Conservation (phyloP, 2,329 filamentous ascomycete genomes). For the Pyrenophora tritici-repentis region DNA sequence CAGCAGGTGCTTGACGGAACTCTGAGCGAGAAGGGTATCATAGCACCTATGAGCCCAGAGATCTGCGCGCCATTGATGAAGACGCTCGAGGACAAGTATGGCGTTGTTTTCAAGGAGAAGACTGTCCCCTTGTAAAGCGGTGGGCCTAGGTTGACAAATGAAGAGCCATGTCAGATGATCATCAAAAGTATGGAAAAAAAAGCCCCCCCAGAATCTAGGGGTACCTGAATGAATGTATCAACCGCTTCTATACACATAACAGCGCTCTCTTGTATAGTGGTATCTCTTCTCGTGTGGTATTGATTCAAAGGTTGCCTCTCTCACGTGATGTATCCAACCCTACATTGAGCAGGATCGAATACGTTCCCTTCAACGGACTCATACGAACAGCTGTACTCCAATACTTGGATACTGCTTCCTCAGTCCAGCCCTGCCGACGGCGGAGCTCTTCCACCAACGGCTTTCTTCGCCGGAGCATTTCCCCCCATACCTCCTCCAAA, state of each 20-base stretch:
- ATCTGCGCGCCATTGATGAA: constrained; percentile 76
- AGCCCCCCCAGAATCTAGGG: not conserved
- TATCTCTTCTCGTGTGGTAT: constrained; percentile 12
- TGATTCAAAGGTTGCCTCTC: not conserved
- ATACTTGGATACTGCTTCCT: constrained; percentile 1
- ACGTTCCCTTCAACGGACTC: no score
- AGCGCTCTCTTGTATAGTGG: constrained; percentile 1
- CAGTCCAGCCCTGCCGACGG: constrained; percentile 46
- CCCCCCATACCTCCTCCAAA: constrained; percentile 75
- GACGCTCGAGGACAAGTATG: constrained; percentile 78
- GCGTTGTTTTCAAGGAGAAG: constrained; percentile 75
- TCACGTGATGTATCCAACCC: no score
- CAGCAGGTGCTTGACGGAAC: constrained; percentile 77
- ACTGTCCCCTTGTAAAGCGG: constrained; percentile 43
- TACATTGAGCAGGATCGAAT: no score
- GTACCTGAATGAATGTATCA: constrained; percentile 2
- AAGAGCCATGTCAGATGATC: not conserved
- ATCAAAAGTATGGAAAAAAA: constrained; percentile 2
- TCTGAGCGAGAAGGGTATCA: constrained; percentile 71
- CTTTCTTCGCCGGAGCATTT: constrained; percentile 54
- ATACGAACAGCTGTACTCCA: not conserved
- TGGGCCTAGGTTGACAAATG: not conserved
- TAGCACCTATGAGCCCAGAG: constrained; percentile 76
- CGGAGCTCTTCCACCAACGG: constrained; percentile 43
- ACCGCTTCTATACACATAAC: not conserved